phyloP scores from a whole-genome alignment of 148 eudicot genomes.

The Vaccinium myrtillus region DNA sequence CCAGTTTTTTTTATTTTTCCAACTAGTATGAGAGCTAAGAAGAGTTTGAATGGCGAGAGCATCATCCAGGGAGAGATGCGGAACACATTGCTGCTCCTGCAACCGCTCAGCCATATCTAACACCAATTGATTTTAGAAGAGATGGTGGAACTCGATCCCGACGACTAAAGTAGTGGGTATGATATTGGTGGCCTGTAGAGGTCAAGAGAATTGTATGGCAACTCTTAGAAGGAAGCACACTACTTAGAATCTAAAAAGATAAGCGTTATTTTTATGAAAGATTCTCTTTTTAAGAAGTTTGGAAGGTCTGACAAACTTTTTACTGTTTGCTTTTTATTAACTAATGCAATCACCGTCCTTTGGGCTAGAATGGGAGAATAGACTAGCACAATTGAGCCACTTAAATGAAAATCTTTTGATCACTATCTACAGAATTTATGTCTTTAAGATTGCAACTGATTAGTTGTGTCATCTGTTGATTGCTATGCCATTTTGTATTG shows the following conservation, averaged over 20 bases:
- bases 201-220: constrained; percentile 4
- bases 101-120: not conserved
- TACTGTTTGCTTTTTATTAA: not conserved
- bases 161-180: not conserved
- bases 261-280: not conserved
- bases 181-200: not conserved
- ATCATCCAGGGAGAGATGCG: not conserved
- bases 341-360: not conserved
- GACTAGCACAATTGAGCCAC: not conserved
- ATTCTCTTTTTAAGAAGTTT: constrained; percentile 1
- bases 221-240: not conserved
- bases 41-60: not conserved
- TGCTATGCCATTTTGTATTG: not conserved
- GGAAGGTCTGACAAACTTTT: not conserved
- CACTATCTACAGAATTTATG: not conserved
- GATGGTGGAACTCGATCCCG: not conserved
- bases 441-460: not conserved
- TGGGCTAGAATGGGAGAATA: not conserved
- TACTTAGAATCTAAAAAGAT: not conserved
- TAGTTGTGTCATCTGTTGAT: not conserved
- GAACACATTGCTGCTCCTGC: not conserved
- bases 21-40: not conserved
- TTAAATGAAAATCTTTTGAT: not conserved
- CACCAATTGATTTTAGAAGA: not conserved
- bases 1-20: too few species aligned